These are phyloP conservation scores for Aspergillus tanneri DNA, from an alignment of 2,329 filamentous ascomycete species.

Conservation along the genomic window DNA sequence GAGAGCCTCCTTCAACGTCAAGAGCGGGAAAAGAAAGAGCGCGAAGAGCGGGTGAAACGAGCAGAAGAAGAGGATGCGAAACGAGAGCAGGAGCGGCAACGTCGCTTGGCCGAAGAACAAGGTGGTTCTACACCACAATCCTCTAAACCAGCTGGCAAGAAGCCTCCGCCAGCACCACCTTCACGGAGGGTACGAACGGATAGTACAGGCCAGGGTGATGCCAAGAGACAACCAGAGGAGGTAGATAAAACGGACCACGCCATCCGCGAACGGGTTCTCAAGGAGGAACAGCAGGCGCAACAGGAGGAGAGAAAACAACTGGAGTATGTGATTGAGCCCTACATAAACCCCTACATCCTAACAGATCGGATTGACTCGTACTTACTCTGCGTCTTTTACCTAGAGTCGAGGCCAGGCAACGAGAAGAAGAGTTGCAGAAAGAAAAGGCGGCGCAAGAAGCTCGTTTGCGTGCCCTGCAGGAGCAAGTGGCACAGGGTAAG, in stretches of 20 bases:
- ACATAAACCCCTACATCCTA: constrained; percentile 1
- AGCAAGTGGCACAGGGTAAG: constrained; percentile 91
- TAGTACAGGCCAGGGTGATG: constrained; percentile 57
- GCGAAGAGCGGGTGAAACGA: constrained; percentile 80
- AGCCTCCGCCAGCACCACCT: constrained; percentile 69
- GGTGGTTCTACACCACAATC: constrained; percentile 60
- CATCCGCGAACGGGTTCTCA: constrained; percentile 51
- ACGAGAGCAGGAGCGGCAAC: constrained; percentile 82
- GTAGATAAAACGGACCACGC: constrained; percentile 65
- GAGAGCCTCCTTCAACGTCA: constrained; percentile 81
- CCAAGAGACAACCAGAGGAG: constrained; percentile 55
- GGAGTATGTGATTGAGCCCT: constrained; percentile 65
- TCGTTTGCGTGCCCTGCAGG: constrained; percentile 83
- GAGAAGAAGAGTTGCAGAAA: constrained; percentile 76
- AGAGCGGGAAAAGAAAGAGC: constrained; percentile 83
- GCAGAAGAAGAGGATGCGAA: constrained; percentile 93
- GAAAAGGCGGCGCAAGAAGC: constrained; percentile 80
- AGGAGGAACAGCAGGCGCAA: constrained; percentile 72
- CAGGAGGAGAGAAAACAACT: constrained; percentile 70
- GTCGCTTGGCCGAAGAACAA: constrained; percentile 72
- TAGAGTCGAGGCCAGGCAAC: constrained; percentile 70
- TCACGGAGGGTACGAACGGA: constrained; percentile 67
- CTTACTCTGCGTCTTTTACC: constrained; percentile 14
- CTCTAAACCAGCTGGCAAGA: constrained; percentile 59
- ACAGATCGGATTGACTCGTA: neutral